A percentile compares a stretch with the other conserved stretches of the same genome.
phyloP scores from a whole-genome alignment of 2,329 filamentous ascomycete species.

The Bipolaris sorokiniana region DNA sequence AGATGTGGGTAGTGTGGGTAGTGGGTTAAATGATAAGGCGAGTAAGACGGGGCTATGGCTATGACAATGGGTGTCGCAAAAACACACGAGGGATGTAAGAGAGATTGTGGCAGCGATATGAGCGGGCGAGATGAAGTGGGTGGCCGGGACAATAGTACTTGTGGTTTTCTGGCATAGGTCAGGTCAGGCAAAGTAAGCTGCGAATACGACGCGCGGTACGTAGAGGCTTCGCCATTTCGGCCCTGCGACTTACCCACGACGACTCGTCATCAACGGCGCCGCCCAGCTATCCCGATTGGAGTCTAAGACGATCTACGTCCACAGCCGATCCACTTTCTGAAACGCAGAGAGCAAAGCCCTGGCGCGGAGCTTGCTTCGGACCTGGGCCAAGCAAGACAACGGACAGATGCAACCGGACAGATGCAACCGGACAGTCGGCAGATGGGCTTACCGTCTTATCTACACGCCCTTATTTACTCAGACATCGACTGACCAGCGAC shows the following conservation, averaged over 20 bases:
- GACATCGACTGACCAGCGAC: too few relatives aligned
- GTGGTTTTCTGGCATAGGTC: background rate
- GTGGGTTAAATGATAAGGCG: constrained; percentile 11
- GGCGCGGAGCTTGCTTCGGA: background rate
- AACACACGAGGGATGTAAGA: background rate
- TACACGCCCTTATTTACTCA: background rate
- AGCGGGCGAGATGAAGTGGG: background rate
- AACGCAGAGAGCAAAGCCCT: constrained; percentile 2
- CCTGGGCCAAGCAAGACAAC: background rate
- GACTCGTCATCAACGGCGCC: constrained; percentile 14
- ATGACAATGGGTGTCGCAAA: constrained; percentile 6
- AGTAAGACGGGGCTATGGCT: constrained; percentile 12
- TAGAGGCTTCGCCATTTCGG: background rate
- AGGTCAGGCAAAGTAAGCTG: background rate
- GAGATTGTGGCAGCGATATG: background rate
- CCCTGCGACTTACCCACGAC: background rate
- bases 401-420: too few relatives aligned
- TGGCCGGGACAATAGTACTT: background rate
- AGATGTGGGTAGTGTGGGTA: constrained; percentile 18
- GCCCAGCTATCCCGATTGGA: constrained; percentile 12
- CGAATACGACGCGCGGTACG: constrained; percentile 5
- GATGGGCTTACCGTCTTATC: background rate
- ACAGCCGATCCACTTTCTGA: constrained; percentile 5
- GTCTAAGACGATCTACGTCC: constrained; percentile 3
- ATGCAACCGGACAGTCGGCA: too few relatives aligned